Percentiles rank a stretch among this genome's conserved stretches.
Evolutionary conservation across 371 early-diverging fungal species (phyloP).

Genomic region (Smittium culicis): DNA sequence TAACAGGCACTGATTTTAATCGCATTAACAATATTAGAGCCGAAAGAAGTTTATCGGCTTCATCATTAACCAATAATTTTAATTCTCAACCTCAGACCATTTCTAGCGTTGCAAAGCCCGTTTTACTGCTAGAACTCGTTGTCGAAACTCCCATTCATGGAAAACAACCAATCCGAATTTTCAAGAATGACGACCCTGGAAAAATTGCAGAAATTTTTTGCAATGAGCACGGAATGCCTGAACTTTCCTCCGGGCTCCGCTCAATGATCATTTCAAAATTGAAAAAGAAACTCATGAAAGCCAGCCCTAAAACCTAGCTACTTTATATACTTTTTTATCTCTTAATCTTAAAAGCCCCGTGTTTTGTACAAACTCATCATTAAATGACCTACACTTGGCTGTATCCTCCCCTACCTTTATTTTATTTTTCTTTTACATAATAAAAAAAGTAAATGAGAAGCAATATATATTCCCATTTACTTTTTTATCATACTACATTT

Average conservation of each 20-base stretch:
- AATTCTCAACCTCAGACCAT: neutral
- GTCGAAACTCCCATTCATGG: slow-evolving; percentile 11
- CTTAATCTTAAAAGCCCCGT: too few species aligned
- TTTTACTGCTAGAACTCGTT: slow-evolving; percentile 5
- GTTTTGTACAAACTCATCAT: too few species aligned
- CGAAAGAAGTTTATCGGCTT: neutral
- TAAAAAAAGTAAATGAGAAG: too few species aligned
- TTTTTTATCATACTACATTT: too few species aligned
- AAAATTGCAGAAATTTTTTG: slow-evolving; percentile 2
- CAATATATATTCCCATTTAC: too few species aligned
- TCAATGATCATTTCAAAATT: slow-evolving; percentile 3
- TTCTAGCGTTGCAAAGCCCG: neutral
- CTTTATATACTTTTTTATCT: too few species aligned
- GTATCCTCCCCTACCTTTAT: too few species aligned
- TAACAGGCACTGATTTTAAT: neutral
- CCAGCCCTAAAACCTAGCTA: too few species aligned
- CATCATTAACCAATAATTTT: neutral
- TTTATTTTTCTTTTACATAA: too few species aligned
- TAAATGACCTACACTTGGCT: too few species aligned
- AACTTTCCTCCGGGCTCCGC: slow-evolving; percentile 5
- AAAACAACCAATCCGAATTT: slow-evolving; percentile 7
- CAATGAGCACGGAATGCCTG: slow-evolving; percentile 5
- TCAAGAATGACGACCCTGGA: slow-evolving; percentile 6
- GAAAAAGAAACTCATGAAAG: neutral
- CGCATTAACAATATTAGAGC: neutral